Percentiles rank a stretch among this genome's conserved stretches.
phyloP scores from a whole-genome alignment of 495 filamentous ascomycete species.

The Entonaema liquescens region DNA sequence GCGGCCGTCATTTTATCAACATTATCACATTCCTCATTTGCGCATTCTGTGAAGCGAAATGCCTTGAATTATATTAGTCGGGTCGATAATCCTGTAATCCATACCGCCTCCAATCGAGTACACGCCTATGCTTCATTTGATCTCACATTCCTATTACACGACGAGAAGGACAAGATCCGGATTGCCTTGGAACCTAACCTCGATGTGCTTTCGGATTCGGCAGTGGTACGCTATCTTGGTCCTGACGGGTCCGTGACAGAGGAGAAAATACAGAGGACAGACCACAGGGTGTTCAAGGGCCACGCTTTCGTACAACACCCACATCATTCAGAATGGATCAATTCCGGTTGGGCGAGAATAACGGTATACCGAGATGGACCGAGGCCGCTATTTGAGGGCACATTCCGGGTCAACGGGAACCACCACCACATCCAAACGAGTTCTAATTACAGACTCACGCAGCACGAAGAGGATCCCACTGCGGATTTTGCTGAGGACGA shows the following conservation, averaged over 20 bases:
- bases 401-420: conserved; percentile 80
- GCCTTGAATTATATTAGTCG: conserved; percentile 77
- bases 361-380: conserved; percentile 77
- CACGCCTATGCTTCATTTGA: conserved; percentile 84
- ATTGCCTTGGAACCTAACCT: conserved; percentile 90
- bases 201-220: conserved; percentile 82
- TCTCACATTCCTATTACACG: conserved; percentile 78
- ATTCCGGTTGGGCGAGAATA: conserved; percentile 87
- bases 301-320: conserved; percentile 73
- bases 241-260: conserved; percentile 70
- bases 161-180: conserved; percentile 72
- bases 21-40: conserved; percentile 49
- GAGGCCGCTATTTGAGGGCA: conserved; percentile 87
- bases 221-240: conserved; percentile 74
- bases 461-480: conserved; percentile 76
- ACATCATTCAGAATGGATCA: conserved; percentile 71
- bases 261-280: conserved; percentile 72
- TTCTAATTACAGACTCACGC: conserved; percentile 77
- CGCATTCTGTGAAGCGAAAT: conserved; percentile 77
- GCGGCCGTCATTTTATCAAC: conserved; percentile 39
- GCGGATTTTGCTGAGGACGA: conserved; percentile 69
- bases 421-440: conserved; percentile 88
- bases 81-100: conserved; percentile 78
- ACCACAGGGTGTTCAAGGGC: conserved; percentile 86
- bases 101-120: conserved; percentile 80